These are phyloP conservation scores for Telopea speciosissima DNA, from an alignment of 177 flowering plant species.

Conservation along the genomic window DNA sequence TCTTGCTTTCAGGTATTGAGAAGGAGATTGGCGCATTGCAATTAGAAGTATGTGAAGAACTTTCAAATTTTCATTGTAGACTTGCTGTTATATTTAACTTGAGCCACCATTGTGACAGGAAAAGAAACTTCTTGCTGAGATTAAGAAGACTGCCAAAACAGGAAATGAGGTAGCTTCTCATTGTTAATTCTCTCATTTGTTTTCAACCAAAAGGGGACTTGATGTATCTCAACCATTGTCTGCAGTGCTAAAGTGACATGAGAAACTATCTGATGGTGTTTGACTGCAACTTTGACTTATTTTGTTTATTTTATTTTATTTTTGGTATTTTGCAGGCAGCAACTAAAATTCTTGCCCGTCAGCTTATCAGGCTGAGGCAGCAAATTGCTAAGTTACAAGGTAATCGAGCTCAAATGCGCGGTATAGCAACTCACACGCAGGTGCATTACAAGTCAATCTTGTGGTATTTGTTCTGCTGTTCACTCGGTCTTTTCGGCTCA, in stretches of 20 bases:
- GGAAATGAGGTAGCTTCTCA: constrained; percentile 70
- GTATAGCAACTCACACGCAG: constrained; percentile 71
- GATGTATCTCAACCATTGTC: not conserved
- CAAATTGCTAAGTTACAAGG: constrained; percentile 82
- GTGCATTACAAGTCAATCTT: constrained; percentile 26
- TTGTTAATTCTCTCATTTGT: not conserved
- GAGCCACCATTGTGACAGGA: constrained; percentile 42
- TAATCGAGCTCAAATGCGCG: constrained; percentile 84
- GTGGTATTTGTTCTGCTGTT: not conserved
- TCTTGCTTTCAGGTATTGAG: constrained; percentile 57
- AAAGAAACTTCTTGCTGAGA: constrained; percentile 84
- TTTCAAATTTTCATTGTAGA: not conserved
- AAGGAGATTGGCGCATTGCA: constrained; percentile 77
- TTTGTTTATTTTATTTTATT: constrained; percentile 2
- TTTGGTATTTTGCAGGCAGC: constrained; percentile 64
- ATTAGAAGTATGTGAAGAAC: constrained; percentile 49
- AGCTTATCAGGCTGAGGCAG: constrained; percentile 76
- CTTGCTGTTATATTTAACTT: not conserved
- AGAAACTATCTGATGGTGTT: not conserved
- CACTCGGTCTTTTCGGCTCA: not conserved
- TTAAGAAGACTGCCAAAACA: constrained; percentile 89
- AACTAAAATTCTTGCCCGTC: constrained; percentile 85
- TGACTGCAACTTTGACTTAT: not conserved
- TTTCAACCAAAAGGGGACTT: not conserved
- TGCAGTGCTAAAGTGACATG: not conserved